These are phyloP conservation scores for Coemansia erecta DNA, from an alignment of 192 early-diverging fungal species.

Conservation along the genomic window DNA sequence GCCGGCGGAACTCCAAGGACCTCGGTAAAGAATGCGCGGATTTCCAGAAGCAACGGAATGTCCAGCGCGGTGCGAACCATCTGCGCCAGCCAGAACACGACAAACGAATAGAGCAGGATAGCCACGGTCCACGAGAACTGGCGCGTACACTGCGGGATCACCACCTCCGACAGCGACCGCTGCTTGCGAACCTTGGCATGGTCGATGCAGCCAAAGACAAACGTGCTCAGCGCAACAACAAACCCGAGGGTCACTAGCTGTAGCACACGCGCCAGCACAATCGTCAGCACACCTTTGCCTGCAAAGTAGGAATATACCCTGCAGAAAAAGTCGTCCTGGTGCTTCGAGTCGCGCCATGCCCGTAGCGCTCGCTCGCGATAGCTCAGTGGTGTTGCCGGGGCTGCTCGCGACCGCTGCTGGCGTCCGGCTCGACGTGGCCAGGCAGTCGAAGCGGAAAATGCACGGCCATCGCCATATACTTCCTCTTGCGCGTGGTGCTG, in stretches of 20 bases:
- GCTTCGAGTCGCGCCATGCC: slow-evolving; percentile 81
- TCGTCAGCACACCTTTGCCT: slow-evolving; percentile 84
- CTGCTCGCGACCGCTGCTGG: slow-evolving; percentile 5
- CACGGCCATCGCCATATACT: slow-evolving; percentile 31
- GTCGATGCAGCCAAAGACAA: slow-evolving; percentile 88
- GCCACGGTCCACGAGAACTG: slow-evolving; percentile 60
- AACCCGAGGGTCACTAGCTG: slow-evolving; percentile 87
- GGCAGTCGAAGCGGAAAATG: slow-evolving; percentile 16
- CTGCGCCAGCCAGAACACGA: slow-evolving; percentile 76
- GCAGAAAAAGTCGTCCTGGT: slow-evolving; percentile 80
- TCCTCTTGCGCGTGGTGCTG: slow-evolving; percentile 9
- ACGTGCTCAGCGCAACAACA: slow-evolving; percentile 84
- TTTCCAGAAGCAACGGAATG: slow-evolving; percentile 70
- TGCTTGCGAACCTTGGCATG: slow-evolving; percentile 72
- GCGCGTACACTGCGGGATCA: slow-evolving; percentile 74
- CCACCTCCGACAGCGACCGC: slow-evolving; percentile 70
- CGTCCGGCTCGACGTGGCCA: slow-evolving; percentile 16
- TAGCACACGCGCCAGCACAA: slow-evolving; percentile 71
- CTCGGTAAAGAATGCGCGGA: slow-evolving; percentile 80
- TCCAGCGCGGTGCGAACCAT: slow-evolving; percentile 64
- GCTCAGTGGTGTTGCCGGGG: slow-evolving; percentile 12
- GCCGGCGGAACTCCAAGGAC: slow-evolving; percentile 73
- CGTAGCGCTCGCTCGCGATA: slow-evolving; percentile 66
- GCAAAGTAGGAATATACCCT: slow-evolving; percentile 83
- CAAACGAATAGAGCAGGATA: slow-evolving; percentile 64